Conservation (phyloP, 495 filamentous ascomycete species). For the Penicillium manginii region DNA sequence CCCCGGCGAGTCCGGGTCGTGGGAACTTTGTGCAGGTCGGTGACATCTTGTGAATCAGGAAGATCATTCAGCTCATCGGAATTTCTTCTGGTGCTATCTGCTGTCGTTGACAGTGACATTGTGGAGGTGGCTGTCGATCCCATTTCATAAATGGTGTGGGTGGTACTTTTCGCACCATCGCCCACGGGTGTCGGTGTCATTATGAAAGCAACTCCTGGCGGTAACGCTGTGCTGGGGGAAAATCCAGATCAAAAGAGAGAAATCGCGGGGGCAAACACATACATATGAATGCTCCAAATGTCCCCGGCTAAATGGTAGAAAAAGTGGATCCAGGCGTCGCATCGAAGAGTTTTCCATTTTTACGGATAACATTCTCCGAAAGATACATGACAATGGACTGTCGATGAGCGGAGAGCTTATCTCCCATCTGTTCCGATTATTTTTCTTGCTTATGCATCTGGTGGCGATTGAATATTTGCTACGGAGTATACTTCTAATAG, state of each 20-base stretch:
- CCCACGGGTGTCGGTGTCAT: slow-evolving; percentile 13
- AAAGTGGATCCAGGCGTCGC: slow-evolving; percentile 2
- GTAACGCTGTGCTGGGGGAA: neutral
- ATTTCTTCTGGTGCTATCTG: slow-evolving; percentile 12
- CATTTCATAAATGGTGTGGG: slow-evolving; percentile 10
- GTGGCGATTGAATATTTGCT: neutral
- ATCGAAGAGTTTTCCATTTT: neutral
- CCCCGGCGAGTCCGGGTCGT: slow-evolving; percentile 18
- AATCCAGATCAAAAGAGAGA: neutral
- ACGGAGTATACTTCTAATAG: too few relatives aligned
- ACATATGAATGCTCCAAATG: neutral
- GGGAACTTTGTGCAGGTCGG: slow-evolving; percentile 16
- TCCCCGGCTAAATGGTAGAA: slow-evolving; percentile 1
- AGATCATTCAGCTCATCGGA: neutral
- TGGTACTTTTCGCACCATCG: slow-evolving; percentile 1
- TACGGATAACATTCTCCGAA: slow-evolving; percentile 4
- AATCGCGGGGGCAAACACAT: neutral
- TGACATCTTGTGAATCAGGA: slow-evolving; percentile 17
- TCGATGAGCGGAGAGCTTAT: neutral
- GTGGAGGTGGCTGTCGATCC: slow-evolving; percentile 13
- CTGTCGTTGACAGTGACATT: slow-evolving; percentile 8
- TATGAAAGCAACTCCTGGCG: neutral
- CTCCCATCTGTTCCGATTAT: neutral
- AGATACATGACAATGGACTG: neutral
- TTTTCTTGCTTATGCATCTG: neutral